Percentiles rank a stretch among this genome's conserved stretches.
Conservation (phyloP, 202 grass and related monocot genomes). For the Sporobolus alterniflorus region DNA sequence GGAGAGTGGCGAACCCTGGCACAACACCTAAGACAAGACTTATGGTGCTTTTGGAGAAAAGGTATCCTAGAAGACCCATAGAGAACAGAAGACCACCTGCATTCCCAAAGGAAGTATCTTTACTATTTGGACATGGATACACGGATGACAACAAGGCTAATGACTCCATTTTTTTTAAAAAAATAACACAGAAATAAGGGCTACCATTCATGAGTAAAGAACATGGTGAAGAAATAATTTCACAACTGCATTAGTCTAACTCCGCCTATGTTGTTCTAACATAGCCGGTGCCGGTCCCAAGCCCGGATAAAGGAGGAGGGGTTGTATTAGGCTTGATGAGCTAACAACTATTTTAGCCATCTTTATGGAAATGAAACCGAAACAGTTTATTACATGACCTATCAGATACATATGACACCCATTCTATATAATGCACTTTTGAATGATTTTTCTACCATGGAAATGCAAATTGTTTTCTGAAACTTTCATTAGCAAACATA, state of each 20-base stretch:
- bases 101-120: constrained; percentile 17
- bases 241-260: neutral
- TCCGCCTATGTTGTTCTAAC: too few species aligned
- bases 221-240: neutral
- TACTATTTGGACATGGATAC: constrained; percentile 4
- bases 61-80: constrained; percentile 80
- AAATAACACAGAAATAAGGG: neutral
- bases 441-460: neutral
- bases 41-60: constrained; percentile 72
- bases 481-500: constrained; percentile 15
- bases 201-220: neutral
- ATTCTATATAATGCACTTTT: neutral
- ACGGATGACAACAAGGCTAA: neutral
- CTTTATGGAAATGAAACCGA: too few species aligned
- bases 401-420: neutral
- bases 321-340: too few species aligned
- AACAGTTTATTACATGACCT: neutral
- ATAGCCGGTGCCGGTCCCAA: too few species aligned
- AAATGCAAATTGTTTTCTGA: neutral
- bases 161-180: neutral
- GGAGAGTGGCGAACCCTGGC: constrained; percentile 57
- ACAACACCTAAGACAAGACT: constrained; percentile 75
- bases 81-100: constrained; percentile 85
- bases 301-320: too few species aligned
- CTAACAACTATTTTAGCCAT: neutral